These are phyloP conservation scores for Epichloe scottii DNA, from an alignment of 2,329 filamentous ascomycete genomes.

Conservation along the genomic window DNA sequence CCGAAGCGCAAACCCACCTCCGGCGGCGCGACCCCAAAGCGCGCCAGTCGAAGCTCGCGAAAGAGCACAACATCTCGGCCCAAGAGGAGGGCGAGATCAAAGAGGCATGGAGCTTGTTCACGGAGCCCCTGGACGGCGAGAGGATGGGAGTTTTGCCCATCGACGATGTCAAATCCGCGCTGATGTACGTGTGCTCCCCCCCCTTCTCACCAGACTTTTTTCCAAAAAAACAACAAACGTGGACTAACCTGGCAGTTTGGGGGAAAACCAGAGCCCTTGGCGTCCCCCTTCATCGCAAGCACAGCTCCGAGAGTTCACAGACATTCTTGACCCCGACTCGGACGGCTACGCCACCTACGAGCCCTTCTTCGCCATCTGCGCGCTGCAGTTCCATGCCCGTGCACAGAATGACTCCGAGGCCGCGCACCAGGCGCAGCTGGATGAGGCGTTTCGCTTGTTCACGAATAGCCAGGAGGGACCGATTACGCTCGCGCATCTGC, in stretches of 20 bases:
- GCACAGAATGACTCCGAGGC: conserved; percentile 38
- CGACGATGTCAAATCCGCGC: conserved; percentile 55
- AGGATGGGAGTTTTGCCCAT: conserved; percentile 59
- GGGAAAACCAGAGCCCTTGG: conserved; percentile 58
- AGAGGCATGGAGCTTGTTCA: conserved; percentile 79
- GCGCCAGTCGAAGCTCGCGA: conserved; percentile 77
- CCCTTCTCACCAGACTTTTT: neutral
- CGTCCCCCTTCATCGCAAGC: conserved; percentile 49
- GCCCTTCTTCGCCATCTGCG: conserved; percentile 77
- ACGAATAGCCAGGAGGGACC: conserved; percentile 40
- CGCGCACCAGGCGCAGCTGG: conserved; percentile 53
- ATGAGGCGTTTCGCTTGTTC: conserved; percentile 74
- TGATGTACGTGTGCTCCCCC: too few species aligned
- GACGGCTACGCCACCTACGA: conserved; percentile 69
- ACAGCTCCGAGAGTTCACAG: conserved; percentile 66
- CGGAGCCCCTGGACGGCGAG: conserved; percentile 56
- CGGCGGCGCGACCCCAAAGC: conserved; percentile 19
- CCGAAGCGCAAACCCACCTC: conserved; percentile 37
- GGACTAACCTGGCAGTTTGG: neutral
- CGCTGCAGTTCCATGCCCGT: conserved; percentile 64
- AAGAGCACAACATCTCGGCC: conserved; percentile 75
- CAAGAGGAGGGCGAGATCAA: conserved; percentile 82
- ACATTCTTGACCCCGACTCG: conserved; percentile 69
- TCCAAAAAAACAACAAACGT: neutral
- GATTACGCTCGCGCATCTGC: conserved; percentile 73